Conservation (phyloP, 2,329 filamentous ascomycete genomes). For the Tolypocladium paradoxum region DNA sequence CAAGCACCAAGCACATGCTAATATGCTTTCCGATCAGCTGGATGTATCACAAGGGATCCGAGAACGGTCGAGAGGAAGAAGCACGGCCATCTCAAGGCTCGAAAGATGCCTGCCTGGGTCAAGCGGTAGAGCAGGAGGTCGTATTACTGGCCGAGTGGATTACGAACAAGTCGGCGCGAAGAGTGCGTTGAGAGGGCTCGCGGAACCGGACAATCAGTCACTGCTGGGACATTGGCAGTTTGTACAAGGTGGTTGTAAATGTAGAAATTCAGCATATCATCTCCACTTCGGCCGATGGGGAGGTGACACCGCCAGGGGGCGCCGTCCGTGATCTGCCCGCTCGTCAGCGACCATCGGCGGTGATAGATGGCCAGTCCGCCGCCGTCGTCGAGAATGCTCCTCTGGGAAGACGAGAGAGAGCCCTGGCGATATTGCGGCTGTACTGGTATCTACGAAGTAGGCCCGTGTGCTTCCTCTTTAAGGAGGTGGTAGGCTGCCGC, state of each 20-base stretch:
- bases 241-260: neutral
- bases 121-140: conserved; percentile 48
- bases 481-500: neutral
- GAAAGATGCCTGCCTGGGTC: conserved; percentile 98
- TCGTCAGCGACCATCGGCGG: neutral
- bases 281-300: neutral
- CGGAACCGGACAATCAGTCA: neutral
- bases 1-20: neutral
- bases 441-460: too few relatives aligned
- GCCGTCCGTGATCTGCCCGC: neutral
- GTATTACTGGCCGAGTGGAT: neutral
- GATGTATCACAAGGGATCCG: conserved; percentile 81
- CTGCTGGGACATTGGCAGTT: neutral
- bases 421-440: neutral
- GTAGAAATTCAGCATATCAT: neutral
- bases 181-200: neutral
- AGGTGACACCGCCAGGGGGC: neutral
- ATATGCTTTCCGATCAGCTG: conserved; percentile 47
- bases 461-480: neutral
- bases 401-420: neutral
- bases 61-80: conserved; percentile 98
- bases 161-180: neutral
- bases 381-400: neutral
- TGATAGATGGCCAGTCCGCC: neutral
- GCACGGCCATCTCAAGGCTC: conserved; percentile 86